Percentiles rank a stretch among this genome's conserved stretches.
phyloP scores from a whole-genome alignment of 306 rosid species.

The Cyclanthera cordifolia region DNA sequence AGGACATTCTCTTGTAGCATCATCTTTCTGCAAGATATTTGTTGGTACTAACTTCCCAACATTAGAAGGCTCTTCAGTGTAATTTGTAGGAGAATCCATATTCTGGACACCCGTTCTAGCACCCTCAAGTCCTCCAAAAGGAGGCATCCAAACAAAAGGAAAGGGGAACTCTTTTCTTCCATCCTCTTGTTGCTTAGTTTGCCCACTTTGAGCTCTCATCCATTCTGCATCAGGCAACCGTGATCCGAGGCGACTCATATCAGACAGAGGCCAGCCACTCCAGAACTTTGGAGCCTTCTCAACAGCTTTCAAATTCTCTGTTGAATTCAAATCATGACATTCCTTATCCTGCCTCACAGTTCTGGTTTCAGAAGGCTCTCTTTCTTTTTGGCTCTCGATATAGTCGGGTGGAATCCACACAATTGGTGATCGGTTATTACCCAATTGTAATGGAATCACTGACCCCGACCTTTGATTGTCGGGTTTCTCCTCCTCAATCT shows the following conservation, averaged over 20 bases:
- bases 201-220: conserved; percentile 15
- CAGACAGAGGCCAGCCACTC: conserved; percentile 42
- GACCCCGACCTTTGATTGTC: conserved; percentile 23
- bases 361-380: conserved; percentile 9
- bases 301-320: conserved; percentile 8
- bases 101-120: conserved; percentile 17
- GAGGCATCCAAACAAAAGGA: conserved; percentile 62
- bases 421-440: conserved; percentile 30
- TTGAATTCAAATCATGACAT: conserved; percentile 5
- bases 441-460: conserved; percentile 25
- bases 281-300: conserved; percentile 16
- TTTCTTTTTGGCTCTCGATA: conserved; percentile 18
- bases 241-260: conserved; percentile 17
- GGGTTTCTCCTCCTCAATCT: conserved; percentile 47
- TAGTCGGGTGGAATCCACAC: conserved; percentile 43
- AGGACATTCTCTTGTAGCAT: not conserved
- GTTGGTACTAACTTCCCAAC: not conserved
- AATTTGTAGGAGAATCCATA: not conserved
- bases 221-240: conserved; percentile 22
- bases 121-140: conserved; percentile 26
- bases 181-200: conserved; percentile 10
- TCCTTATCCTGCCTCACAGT: conserved; percentile 18
- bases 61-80: conserved; percentile 20
- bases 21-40: not conserved
- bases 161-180: conserved; percentile 27